Conservation (phyloP, 805 yeast species). For the Metschnikowia corniflorae region DNA sequence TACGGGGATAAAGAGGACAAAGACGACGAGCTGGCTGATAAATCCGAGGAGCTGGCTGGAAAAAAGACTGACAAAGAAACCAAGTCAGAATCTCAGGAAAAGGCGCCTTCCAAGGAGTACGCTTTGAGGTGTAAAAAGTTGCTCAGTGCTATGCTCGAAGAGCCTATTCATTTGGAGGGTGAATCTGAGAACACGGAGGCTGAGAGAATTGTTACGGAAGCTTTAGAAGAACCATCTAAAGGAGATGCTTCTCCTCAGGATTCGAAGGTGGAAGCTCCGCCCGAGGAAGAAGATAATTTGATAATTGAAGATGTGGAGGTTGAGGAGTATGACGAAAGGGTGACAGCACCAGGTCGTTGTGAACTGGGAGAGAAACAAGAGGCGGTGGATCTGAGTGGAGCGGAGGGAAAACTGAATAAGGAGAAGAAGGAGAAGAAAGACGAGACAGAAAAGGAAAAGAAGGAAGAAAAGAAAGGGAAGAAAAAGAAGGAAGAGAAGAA, state of each 20-base stretch:
- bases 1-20: slow-evolving; percentile 25
- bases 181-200: slow-evolving; percentile 3
- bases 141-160: slow-evolving; percentile 33
- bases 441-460: slow-evolving; percentile 26
- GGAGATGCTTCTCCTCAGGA: slow-evolving; percentile 1
- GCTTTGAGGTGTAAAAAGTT: slow-evolving; percentile 41
- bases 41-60: slow-evolving; percentile 11
- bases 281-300: slow-evolving; percentile 24
- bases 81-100: slow-evolving; percentile 12
- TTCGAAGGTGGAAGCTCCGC: background rate
- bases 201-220: background rate
- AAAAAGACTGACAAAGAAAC: slow-evolving; percentile 13
- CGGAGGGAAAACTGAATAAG: background rate
- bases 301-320: slow-evolving; percentile 45
- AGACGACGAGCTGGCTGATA: slow-evolving; percentile 13
- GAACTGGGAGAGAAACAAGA: slow-evolving; percentile 16
- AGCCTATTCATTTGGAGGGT: slow-evolving; percentile 32
- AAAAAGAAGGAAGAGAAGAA: slow-evolving; percentile 28
- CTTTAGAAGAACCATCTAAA: background rate
- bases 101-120: slow-evolving; percentile 30
- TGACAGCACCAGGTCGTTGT: slow-evolving; percentile 11
- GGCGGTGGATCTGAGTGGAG: background rate
- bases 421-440: slow-evolving; percentile 18
- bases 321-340: slow-evolving; percentile 22
- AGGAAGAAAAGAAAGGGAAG: slow-evolving; percentile 31